Evolutionary conservation across 768 basidiomycete species (phyloP).

Genomic region (Pisolithus microcarpus): DNA sequence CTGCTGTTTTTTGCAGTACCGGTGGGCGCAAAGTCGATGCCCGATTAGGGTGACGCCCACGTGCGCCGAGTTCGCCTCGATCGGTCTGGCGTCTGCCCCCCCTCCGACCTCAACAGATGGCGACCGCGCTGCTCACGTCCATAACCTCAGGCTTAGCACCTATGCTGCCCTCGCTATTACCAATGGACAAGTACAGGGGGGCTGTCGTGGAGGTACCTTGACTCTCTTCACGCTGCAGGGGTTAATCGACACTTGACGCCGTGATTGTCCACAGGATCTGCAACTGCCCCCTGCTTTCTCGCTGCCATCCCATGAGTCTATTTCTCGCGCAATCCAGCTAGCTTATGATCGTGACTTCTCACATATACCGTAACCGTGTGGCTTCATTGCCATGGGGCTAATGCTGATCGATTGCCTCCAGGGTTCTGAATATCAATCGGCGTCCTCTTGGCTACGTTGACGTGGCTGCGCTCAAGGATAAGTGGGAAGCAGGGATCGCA

Average conservation of each 20-base stretch:
- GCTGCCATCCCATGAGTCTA: slow-evolving; percentile 61
- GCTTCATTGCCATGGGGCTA: background rate
- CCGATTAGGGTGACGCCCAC: too few species aligned
- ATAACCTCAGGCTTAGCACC: background rate
- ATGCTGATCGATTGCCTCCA: slow-evolving; percentile 22
- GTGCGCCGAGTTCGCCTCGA: too few species aligned
- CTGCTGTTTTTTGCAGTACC: too few species aligned
- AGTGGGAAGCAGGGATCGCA: slow-evolving; percentile 70
- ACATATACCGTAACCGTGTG: slow-evolving; percentile 67
- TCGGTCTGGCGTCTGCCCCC: background rate
- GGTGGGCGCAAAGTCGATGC: too few species aligned
- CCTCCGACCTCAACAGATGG: background rate
- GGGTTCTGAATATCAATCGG: slow-evolving; percentile 66
- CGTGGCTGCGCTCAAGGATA: slow-evolving; percentile 62
- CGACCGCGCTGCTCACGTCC: slow-evolving; percentile 6
- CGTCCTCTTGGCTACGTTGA: slow-evolving; percentile 83
- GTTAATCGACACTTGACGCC: background rate
- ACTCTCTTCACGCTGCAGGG: background rate
- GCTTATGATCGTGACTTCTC: slow-evolving; percentile 95
- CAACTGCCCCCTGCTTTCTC: slow-evolving; percentile 86
- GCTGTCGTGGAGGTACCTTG: slow-evolving; percentile 77
- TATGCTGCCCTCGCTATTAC: slow-evolving; percentile 5
- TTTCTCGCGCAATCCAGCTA: slow-evolving; percentile 71
- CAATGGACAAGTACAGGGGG: slow-evolving; percentile 65
- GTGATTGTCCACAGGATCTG: slow-evolving; percentile 44